Percentiles rank a stretch among this genome's conserved stretches.
These are phyloP conservation scores for Leptographium galeiforme DNA, from an alignment of 2,329 filamentous ascomycete species.

Conservation along the genomic window DNA sequence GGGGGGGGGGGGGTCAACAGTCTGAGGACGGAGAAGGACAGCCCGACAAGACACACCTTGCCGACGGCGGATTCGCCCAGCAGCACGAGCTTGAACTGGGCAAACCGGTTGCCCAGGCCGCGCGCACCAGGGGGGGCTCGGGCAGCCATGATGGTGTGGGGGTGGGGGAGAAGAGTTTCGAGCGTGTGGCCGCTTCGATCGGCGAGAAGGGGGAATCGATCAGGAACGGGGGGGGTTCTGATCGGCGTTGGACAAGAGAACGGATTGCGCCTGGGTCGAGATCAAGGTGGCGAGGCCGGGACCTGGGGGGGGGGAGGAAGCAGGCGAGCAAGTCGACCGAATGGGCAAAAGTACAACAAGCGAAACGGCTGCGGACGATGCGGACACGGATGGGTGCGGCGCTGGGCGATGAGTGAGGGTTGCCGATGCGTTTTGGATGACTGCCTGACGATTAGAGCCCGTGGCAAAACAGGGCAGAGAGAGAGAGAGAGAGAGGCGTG, in stretches of 20 bases:
- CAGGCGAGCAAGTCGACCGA: not conserved
- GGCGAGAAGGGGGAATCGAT: no score
- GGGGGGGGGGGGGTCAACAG: slow-evolving; percentile 13
- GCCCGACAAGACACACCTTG: slow-evolving; percentile 61
- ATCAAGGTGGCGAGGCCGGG: no score
- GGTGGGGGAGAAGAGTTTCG: no score
- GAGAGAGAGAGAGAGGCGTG: no score
- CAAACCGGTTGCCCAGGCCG: slow-evolving; percentile 70
- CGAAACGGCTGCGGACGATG: not conserved
- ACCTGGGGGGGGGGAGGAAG: not conserved
- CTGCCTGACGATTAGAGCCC: no score
- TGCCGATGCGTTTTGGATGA: no score
- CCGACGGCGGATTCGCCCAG: slow-evolving; percentile 96
- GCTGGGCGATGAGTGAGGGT: not conserved
- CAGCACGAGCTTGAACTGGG: slow-evolving; percentile 97
- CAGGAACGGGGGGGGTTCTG: no score
- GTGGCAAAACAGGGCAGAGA: no score
- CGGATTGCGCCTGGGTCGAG: no score
- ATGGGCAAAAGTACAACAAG: not conserved
- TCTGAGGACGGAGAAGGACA: not conserved
- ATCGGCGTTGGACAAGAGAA: no score
- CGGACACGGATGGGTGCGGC: not conserved
- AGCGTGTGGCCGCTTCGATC: not conserved
- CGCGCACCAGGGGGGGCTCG: slow-evolving; percentile 53
- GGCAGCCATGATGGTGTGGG: slow-evolving; percentile 54